These are phyloP conservation scores for Rhizopus sp. DNA, from an alignment of 371 early-diverging fungal genomes.

Conservation along the genomic window DNA sequence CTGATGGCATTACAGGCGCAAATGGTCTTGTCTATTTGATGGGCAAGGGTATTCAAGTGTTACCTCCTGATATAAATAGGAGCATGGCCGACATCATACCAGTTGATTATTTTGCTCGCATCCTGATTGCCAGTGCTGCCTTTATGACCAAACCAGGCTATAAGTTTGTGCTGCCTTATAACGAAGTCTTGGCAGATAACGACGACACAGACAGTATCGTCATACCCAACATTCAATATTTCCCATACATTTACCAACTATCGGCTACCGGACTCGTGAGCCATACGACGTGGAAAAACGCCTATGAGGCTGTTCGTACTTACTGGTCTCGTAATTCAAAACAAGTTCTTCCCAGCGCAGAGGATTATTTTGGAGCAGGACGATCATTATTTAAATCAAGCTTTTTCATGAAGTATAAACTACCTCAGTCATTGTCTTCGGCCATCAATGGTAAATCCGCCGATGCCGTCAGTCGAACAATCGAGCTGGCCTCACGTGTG, in stretches of 20 bases:
- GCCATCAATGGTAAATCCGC: slow-evolving; percentile 15
- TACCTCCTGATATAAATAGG: slow-evolving; percentile 42
- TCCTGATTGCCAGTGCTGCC: slow-evolving; percentile 38
- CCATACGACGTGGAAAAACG: slow-evolving; percentile 34
- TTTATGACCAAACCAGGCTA: slow-evolving; percentile 34
- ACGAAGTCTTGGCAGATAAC: slow-evolving; percentile 34
- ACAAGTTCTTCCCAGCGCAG: slow-evolving; percentile 27
- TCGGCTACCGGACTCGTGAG: slow-evolving; percentile 23
- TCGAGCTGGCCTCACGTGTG: slow-evolving; percentile 37
- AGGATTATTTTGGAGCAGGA: slow-evolving; percentile 44
- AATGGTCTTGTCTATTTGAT: slow-evolving; percentile 42
- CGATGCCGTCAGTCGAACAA: slow-evolving; percentile 30
- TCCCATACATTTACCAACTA: slow-evolving; percentile 47
- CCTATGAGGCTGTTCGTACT: slow-evolving; percentile 36
- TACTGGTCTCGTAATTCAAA: slow-evolving; percentile 51
- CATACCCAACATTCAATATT: slow-evolving; percentile 33
- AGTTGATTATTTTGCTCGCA: slow-evolving; percentile 49
- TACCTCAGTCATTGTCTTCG: slow-evolving; percentile 37
- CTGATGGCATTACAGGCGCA: slow-evolving; percentile 62
- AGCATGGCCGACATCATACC: slow-evolving; percentile 57
- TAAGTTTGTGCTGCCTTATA: slow-evolving; percentile 46
- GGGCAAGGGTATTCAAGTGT: slow-evolving; percentile 41
- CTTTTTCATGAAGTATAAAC: slow-evolving; percentile 42
- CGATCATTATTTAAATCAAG: slow-evolving; percentile 41
- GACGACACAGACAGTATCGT: slow-evolving; percentile 20